Evolutionary conservation across 148 eudicot genomes (phyloP), one percentile per base, ranked within the genome.

Genomic region (Beta vulgaris): DNA sequence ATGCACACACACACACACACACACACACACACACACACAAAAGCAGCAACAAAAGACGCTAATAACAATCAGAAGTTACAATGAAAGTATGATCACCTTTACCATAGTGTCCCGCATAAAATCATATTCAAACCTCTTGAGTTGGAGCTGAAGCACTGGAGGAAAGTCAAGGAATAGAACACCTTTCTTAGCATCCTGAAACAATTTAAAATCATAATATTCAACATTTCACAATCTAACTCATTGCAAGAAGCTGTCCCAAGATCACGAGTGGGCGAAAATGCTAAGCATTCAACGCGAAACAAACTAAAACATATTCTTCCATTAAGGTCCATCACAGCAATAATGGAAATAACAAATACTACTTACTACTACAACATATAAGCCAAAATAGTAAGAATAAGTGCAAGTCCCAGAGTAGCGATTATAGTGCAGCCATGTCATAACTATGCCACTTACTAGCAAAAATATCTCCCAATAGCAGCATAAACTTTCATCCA

Each of bases 141-240:
- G 85, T 63, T 93, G 98, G 59, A 93, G 91, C 76, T 93, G 96
- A 46, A 93, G 96, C 73, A 93, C 96, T 61, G 96, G 96, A 75
- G 98, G 98, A 74, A 93, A 91, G 83, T 93, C 93, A 72, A 91
- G 86, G 79, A 93, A 93, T 42, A 93, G 80, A 53, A 91, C 93
- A 59, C 96, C 98, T 78, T 92, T 92, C 87, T 80, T 92, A 39
- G 98, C 98, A 82, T 92, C 98, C 98, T 92, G 84, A 73, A 76
- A 80, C 59, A 37, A 72, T 46, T 44, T 40, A 26, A 49, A 59
- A 54, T 55, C 28, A 15, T 6, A 42, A 60, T 4, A 39, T 46
- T 32, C 26, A 72, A 54, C 57, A 67, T 65, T 25, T 53, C 29
- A 11, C 23, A 62, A 73, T 49, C 32, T 62, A 18, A 39, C 55